Evolutionary conservation across 148 eudicot genomes (phyloP), one percentile per base, ranked within the genome.

Genomic region (Silene uniflora): DNA sequence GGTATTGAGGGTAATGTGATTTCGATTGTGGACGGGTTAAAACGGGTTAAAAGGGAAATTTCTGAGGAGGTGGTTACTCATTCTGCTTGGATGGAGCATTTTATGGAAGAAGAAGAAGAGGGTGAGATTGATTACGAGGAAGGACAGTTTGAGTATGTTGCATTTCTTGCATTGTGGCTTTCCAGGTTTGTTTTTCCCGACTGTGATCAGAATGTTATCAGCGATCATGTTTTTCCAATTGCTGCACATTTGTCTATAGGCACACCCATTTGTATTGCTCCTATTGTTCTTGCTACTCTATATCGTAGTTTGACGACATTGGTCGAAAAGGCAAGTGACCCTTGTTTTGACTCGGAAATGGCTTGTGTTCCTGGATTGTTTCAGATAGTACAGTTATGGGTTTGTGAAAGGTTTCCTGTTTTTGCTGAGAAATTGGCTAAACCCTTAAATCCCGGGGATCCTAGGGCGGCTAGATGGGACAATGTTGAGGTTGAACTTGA

Each of bases 371-470:
- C 46, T 17, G 84, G 78, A 7, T 65, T 73, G 59, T 81, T 86
- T 72, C 79, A 79, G 49, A 75, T 86, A 67, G 75, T 86, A 46
- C 87, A 84, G 35, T 64, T 84, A 27, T 84, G 89, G 89, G 86
- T 73, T 1, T 80, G 46, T 67, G 87, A 87, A 32, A 79, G 82
- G 9, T 82, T 87, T 65, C 84, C 87, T 23, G 32, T 27, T 12
- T 67, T 80, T 55, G 79, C 81, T 8, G 82, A 82, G 44, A 76
- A 76, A 9, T 64, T 71, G 59, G 81, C 77, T n/a, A 83, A 80
- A 59, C 47, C 73, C 1, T 75, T 87, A 19, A 14, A 14, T 6
- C 23, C 49, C 9, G 84, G 86, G 46, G 84, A 82, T 72, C 87
- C 83, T 63, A 80, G 87, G 66, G 77, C 74, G 6, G 86, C 83